These are phyloP conservation scores for Dioszegia aurantiaca DNA, from an alignment of 768 basidiomycete genomes.

Conservation along the genomic window DNA sequence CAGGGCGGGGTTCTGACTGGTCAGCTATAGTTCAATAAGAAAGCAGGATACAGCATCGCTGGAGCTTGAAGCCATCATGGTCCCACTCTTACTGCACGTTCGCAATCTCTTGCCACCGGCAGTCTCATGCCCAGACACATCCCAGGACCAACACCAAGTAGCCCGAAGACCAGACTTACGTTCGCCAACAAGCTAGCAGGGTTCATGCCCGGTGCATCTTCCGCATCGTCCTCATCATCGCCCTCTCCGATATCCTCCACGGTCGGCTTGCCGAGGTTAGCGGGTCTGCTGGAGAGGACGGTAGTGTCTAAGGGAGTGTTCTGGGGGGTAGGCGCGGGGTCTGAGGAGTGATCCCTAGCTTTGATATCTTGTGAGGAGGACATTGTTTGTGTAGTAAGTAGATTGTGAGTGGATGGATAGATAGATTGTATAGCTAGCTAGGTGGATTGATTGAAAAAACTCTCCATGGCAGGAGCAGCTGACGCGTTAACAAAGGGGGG, in stretches of 20 bases:
- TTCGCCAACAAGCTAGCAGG: slow-evolving; percentile 50
- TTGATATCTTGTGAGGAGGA: slow-evolving; percentile 47
- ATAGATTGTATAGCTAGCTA: neutral
- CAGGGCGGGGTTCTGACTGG: slow-evolving; percentile 63
- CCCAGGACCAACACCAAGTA: too few relatives aligned
- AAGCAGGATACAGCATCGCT: too few relatives aligned
- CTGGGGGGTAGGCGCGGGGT: slow-evolving; percentile 80
- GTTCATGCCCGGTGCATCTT: slow-evolving; percentile 57
- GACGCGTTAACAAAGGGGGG: slow-evolving; percentile 11
- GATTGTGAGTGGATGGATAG: neutral
- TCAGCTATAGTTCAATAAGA: too few relatives aligned
- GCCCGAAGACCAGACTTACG: slow-evolving; percentile 46
- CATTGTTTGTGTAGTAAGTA: slow-evolving; percentile 23
- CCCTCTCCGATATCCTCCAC: slow-evolving; percentile 57
- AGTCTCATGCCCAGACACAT: too few relatives aligned
- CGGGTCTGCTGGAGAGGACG: slow-evolving; percentile 61
- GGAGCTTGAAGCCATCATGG: too few relatives aligned
- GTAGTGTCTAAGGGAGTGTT: slow-evolving; percentile 84
- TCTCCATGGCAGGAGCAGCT: neutral
- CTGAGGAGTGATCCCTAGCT: slow-evolving; percentile 31
- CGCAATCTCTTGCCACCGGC: too few relatives aligned
- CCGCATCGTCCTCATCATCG: slow-evolving; percentile 72
- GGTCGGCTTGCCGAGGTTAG: slow-evolving; percentile 72
- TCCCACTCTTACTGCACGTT: too few relatives aligned
- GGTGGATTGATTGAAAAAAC: neutral